Evolutionary conservation across 1,284 basidiomycete genomes (phyloP), one percentile per base, ranked within the genome.

Genomic region (Erythrobasidium hasegawianum): DNA sequence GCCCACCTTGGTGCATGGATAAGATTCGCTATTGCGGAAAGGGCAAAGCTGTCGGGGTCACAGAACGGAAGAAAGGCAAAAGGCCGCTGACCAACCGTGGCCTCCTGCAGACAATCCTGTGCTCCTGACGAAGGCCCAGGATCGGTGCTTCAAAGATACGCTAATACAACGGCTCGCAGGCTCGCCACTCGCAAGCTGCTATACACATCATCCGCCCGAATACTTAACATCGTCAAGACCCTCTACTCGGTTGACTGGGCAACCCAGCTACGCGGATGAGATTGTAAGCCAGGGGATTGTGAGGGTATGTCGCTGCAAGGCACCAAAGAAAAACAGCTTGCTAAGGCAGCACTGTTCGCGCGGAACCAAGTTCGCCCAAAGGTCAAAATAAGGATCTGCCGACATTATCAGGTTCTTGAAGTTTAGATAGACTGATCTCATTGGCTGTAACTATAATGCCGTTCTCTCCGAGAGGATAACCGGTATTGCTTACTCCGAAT

Each of bases 371-470:
- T 41, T 41, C n/a, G 40, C 40, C 40, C 40, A 41, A 41, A 41
- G 40, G 40, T 41, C 40, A 41, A 41, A 41, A 41, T 10, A 41
- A 41, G 40, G 40, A 41, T 41, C 40, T 41, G 40, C 40, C 40
- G n/a, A 41, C 40, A 41, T 41, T 41, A 10, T 41, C 11, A 41
- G 40, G 40, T 41, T 41, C 40, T 41, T 41, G 40, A 41, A 41
- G 40, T 41, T 41, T 41, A 41, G 40, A 41, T 41, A 41, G 40
- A 41, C 40, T 41, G 40, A 41, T n/a, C 40, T 41, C 40, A 41
- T 41, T 41, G 40, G 40, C 40, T 41, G 40, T 41, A n/a, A 41
- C 40, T 41, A 41, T 41, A n/a, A 41, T 41, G 40, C 40, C 40
- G 40, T 41, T 41, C 40, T 41, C 40, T 41, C 40, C 40, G 40